Percentiles rank a stretch among this genome's conserved stretches.
phyloP scores from a whole-genome alignment of 768 basidiomycete species.

The Phylloporus sp. region DNA sequence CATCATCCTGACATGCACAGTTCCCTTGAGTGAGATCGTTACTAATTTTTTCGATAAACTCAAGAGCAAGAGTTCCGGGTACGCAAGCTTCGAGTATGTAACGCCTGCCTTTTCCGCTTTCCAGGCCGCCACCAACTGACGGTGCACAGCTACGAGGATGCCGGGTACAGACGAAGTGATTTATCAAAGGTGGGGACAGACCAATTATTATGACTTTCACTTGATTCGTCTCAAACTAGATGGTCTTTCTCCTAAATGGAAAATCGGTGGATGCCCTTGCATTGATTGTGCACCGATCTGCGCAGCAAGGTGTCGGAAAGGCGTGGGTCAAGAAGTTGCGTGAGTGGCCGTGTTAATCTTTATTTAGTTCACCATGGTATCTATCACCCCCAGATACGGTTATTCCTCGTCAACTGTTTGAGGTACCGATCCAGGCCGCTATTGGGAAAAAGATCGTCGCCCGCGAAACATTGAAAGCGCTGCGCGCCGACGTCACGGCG shows the following conservation, averaged over 20 bases:
- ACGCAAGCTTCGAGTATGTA: slow-evolving; percentile 85
- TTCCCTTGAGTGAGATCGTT: slow-evolving; percentile 93
- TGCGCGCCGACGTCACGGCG: slow-evolving; percentile 90
- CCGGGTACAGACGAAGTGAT: slow-evolving; percentile 77
- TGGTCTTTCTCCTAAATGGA: slow-evolving; percentile 85
- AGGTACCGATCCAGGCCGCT: slow-evolving; percentile 92
- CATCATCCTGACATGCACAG: slow-evolving; percentile 71
- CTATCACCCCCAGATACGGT: slow-evolving; percentile 60
- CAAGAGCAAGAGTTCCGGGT: slow-evolving; percentile 88
- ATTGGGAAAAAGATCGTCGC: slow-evolving; percentile 85
- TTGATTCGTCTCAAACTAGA: slow-evolving; percentile 40
- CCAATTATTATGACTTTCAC: neutral
- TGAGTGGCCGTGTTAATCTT: slow-evolving; percentile 35
- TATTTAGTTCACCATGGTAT: neutral
- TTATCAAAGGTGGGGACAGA: slow-evolving; percentile 65
- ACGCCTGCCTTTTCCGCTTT: neutral
- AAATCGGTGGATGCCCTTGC: slow-evolving; percentile 92
- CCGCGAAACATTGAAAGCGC: slow-evolving; percentile 79
- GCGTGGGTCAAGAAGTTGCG: slow-evolving; percentile 91
- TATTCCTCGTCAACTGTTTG: slow-evolving; percentile 88
- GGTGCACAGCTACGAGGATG: slow-evolving; percentile 80
- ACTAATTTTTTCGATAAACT: slow-evolving; percentile 93
- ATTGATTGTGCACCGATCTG: slow-evolving; percentile 81
- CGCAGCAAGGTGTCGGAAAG: slow-evolving; percentile 67
- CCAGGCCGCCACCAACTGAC: neutral